Percentiles rank a stretch among this genome's conserved stretches.
Evolutionary conservation across 1,139 yeast genomes (phyloP).

Genomic region (Sugiyamaella novakii): DNA sequence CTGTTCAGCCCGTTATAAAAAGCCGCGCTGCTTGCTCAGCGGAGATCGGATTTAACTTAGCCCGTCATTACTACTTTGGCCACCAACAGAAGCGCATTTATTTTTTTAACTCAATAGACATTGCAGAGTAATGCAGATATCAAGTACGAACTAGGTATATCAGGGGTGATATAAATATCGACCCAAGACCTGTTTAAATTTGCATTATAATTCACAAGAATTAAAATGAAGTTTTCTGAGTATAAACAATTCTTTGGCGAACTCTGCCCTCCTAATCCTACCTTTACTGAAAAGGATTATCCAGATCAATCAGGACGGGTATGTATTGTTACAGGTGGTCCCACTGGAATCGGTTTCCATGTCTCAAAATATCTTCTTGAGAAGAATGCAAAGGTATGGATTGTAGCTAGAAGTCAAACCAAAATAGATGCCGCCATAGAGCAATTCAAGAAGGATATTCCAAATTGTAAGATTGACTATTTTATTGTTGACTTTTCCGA

Average conservation of each 20-base stretch:
- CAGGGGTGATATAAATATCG: too few species aligned
- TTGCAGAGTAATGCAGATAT: too few species aligned
- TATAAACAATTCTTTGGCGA: slow-evolving; percentile 6
- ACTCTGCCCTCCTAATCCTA: slow-evolving; percentile 31
- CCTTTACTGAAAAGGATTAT: slow-evolving; percentile 45
- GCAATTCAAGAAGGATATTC: slow-evolving; percentile 36
- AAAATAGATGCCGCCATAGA: slow-evolving; percentile 46
- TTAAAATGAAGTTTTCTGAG: slow-evolving; percentile 10
- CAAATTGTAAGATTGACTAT: slow-evolving; percentile 31
- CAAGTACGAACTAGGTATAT: too few species aligned
- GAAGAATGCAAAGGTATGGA: slow-evolving; percentile 50
- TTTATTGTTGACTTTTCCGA: slow-evolving; percentile 49
- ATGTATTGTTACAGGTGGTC: slow-evolving; percentile 52
- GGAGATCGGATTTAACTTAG: too few species aligned
- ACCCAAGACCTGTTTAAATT: too few species aligned
- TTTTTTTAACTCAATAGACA: too few species aligned
- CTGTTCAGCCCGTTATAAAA: too few species aligned
- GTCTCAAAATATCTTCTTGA: slow-evolving; percentile 45
- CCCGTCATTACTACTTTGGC: too few species aligned
- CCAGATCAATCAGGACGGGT: slow-evolving; percentile 50
- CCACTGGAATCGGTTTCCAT: slow-evolving; percentile 52
- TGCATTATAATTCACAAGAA: too few species aligned
- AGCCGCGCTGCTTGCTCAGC: too few species aligned
- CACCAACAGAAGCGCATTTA: too few species aligned
- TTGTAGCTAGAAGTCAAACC: slow-evolving; percentile 46